Evolutionary conservation across 2,329 filamentous ascomycete species (phyloP).

Genomic region (Hypoxylon sp.): DNA sequence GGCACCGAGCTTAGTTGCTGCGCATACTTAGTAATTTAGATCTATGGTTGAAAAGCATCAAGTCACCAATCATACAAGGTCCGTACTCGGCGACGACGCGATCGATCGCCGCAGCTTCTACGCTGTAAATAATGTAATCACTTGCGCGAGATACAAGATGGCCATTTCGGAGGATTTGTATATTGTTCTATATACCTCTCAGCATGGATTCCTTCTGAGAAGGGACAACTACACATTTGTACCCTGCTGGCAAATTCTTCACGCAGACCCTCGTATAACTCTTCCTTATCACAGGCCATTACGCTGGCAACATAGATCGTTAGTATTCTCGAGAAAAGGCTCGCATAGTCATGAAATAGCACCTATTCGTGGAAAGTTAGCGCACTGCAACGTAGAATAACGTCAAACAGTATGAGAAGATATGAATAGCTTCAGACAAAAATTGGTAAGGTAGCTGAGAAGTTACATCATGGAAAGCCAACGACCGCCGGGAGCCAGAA

Average conservation of each 20-base stretch:
- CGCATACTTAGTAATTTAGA: slow-evolving; percentile 25
- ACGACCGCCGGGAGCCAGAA: slow-evolving; percentile 79
- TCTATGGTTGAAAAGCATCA: slow-evolving; percentile 33
- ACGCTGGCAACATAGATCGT: slow-evolving; percentile 72
- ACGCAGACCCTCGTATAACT: slow-evolving; percentile 85
- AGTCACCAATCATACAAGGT: slow-evolving; percentile 80
- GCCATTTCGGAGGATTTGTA: slow-evolving; percentile 93
- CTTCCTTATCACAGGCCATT: slow-evolving; percentile 92
- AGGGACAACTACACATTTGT: slow-evolving; percentile 60
- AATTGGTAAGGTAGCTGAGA: slow-evolving; percentile 94
- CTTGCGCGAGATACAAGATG: slow-evolving; percentile 95
- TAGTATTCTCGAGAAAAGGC: slow-evolving; percentile 38
- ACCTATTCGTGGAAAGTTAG: slow-evolving; percentile 47
- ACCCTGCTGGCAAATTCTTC: slow-evolving; percentile 90
- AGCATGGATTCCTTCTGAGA: slow-evolving; percentile 59
- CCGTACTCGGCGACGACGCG: slow-evolving; percentile 89
- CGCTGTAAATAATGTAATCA: slow-evolving; percentile 99
- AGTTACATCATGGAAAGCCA: slow-evolving; percentile 96
- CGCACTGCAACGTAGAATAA: slow-evolving; percentile 29
- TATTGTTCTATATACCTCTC: slow-evolving; percentile 78
- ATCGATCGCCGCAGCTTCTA: slow-evolving; percentile 93
- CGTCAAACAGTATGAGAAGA: slow-evolving; percentile 45
- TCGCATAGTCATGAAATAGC: background rate
- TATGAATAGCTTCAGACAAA: slow-evolving; percentile 80
- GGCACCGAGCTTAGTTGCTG: slow-evolving; percentile 93